A percentile compares a stretch with the other conserved stretches of the same genome.
phyloP scores from a whole-genome alignment of 305 asterid species.

The Lippia alba region DNA sequence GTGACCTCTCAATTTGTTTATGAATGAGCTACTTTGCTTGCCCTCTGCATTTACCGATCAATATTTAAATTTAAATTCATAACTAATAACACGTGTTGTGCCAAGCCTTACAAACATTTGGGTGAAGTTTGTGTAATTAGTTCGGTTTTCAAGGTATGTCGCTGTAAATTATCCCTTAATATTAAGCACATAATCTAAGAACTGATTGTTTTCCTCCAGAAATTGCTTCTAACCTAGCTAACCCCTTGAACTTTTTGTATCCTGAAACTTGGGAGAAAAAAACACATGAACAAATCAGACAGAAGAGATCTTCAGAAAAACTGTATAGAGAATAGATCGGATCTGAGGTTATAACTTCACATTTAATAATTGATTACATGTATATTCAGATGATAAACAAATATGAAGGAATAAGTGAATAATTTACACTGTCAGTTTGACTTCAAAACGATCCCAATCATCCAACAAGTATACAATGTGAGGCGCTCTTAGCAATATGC shows the following conservation, averaged over 20 bases:
- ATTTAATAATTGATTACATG: background rate
- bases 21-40: no score
- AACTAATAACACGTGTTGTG: no score
- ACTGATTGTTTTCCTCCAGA: no score
- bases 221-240: background rate
- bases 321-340: slow-evolving; percentile 32
- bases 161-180: background rate
- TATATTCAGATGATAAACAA: slow-evolving; percentile 21
- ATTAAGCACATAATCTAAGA: background rate
- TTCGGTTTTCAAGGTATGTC: no score
- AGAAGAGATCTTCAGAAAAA: slow-evolving; percentile 17
- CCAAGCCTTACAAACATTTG: no score
- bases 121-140: no score
- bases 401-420: slow-evolving; percentile 19
- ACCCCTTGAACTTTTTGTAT: slow-evolving; percentile 1
- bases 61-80: no score
- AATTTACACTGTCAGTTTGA: slow-evolving; percentile 7
- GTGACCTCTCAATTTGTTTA: no score
- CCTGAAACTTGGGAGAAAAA: slow-evolving; percentile 10
- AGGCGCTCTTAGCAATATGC: slow-evolving; percentile 1
- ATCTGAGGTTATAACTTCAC: slow-evolving; percentile 28
- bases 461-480: slow-evolving; percentile 1
- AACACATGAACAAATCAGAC: background rate
- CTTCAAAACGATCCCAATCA: slow-evolving; percentile 23
- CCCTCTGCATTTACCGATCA: no score